These are phyloP conservation scores for Allantophomopsis lycopodina DNA, from an alignment of 2,329 filamentous ascomycete species.

Conservation along the genomic window DNA sequence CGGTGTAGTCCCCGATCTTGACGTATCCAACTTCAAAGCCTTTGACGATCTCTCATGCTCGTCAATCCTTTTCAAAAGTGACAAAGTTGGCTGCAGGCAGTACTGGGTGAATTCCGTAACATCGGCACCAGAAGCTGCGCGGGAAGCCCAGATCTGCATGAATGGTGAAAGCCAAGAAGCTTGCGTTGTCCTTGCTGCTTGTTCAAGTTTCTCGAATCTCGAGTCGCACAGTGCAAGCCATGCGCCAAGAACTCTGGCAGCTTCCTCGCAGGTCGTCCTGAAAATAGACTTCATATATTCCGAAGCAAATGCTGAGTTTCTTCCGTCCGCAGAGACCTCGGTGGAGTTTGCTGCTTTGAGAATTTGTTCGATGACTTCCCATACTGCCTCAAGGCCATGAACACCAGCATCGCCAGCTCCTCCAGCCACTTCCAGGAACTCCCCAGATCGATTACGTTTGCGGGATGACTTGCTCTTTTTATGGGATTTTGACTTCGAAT, in stretches of 20 bases:
- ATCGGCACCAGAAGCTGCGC: constrained; percentile 7
- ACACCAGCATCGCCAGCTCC: too few species aligned
- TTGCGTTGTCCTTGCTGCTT: not conserved
- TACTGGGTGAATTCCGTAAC: constrained; percentile 17
- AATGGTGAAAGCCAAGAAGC: constrained; percentile 14
- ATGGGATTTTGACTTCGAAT: not conserved
- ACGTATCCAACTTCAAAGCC: too few species aligned
- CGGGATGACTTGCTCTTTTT: constrained; percentile 16
- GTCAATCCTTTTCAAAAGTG: constrained; percentile 4
- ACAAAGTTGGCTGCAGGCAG: constrained; percentile 14
- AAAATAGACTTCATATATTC: constrained; percentile 18
- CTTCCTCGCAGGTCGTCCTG: constrained; percentile 13
- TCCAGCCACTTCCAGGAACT: constrained; percentile 6
- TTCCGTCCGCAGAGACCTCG: constrained; percentile 1
- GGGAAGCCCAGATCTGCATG: constrained; percentile 15
- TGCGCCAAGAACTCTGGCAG: constrained; percentile 14
- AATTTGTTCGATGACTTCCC: constrained; percentile 5
- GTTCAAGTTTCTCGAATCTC: not conserved
- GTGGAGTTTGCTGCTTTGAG: constrained; percentile 3
- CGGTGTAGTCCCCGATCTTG: not conserved
- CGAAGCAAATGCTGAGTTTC: constrained; percentile 9
- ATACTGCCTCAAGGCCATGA: too few species aligned
- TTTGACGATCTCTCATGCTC: too few species aligned
- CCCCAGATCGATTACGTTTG: constrained; percentile 17
- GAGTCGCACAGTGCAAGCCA: constrained; percentile 15